Evolutionary conservation across 441 rosid genomes (phyloP).

Genomic region (Erodium trifolium): DNA sequence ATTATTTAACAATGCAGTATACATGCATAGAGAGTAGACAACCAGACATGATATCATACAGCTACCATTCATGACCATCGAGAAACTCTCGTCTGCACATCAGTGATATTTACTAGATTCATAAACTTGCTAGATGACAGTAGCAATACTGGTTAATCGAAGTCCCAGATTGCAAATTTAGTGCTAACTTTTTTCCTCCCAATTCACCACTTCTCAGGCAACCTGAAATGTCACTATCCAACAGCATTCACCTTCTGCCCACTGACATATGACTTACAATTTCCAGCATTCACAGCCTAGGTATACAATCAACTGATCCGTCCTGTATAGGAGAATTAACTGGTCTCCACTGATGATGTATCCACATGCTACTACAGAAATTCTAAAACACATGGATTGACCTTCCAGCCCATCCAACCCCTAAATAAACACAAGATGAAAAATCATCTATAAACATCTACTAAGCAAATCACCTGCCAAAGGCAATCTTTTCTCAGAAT

Average conservation of each 20-base stretch:
- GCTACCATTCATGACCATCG: not conserved
- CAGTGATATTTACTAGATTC: not conserved
- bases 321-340: not conserved
- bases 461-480: not conserved
- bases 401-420: not conserved
- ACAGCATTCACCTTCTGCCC: not conserved
- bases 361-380: not conserved
- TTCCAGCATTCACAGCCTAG: not conserved
- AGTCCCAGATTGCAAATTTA: not conserved
- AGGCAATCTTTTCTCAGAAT: not conserved
- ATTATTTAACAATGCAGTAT: not conserved
- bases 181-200: not conserved
- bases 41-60: not conserved
- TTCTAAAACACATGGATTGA: not conserved
- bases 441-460: not conserved
- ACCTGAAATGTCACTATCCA: not conserved
- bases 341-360: not conserved
- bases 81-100: not conserved
- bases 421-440: not conserved
- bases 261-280: not conserved
- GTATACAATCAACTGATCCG: not conserved
- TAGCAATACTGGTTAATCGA: too few relatives aligned
- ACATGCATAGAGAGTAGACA: not conserved
- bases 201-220: not conserved
- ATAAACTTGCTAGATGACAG: not conserved